A percentile compares a stretch with the other conserved stretches of the same genome.
Evolutionary conservation across 306 rosid genomes (phyloP).

Genomic region (Corylus heterophylla): DNA sequence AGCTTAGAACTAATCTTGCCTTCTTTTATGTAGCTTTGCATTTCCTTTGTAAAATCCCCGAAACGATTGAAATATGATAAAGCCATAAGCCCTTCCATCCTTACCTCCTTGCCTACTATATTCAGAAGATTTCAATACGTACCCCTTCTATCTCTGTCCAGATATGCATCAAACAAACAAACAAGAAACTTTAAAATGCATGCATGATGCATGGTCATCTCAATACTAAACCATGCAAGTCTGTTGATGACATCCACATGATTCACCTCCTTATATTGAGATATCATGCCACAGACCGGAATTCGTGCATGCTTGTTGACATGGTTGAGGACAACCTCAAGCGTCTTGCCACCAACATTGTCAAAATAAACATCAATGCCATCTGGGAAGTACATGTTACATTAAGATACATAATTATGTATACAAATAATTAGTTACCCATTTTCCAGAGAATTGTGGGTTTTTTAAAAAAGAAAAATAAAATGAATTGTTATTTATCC

Average conservation of each 20-base stretch:
- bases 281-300: slow-evolving; percentile 69
- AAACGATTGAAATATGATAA: slow-evolving; percentile 49
- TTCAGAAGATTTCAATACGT: slow-evolving; percentile 64
- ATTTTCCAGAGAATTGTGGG: no score
- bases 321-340: slow-evolving; percentile 68
- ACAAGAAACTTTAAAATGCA: neutral
- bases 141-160: slow-evolving; percentile 67
- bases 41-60: slow-evolving; percentile 54
- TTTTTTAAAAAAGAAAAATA: no score
- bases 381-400: slow-evolving; percentile 50
- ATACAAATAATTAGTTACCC: no score
- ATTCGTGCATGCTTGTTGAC: slow-evolving; percentile 58
- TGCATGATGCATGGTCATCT: neutral
- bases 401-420: neutral
- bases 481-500: no score
- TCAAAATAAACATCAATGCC: slow-evolving; percentile 70
- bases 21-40: slow-evolving; percentile 50
- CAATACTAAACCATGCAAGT: neutral
- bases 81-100: slow-evolving; percentile 58
- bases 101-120: slow-evolving; percentile 63
- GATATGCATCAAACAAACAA: slow-evolving; percentile 31
- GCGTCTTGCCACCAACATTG: slow-evolving; percentile 70
- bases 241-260: neutral
- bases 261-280: slow-evolving; percentile 55
- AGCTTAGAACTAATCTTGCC: slow-evolving; percentile 51